Conservation (phyloP, 352 stramenopile species). For the Elongisporangium anandrum region DNA sequence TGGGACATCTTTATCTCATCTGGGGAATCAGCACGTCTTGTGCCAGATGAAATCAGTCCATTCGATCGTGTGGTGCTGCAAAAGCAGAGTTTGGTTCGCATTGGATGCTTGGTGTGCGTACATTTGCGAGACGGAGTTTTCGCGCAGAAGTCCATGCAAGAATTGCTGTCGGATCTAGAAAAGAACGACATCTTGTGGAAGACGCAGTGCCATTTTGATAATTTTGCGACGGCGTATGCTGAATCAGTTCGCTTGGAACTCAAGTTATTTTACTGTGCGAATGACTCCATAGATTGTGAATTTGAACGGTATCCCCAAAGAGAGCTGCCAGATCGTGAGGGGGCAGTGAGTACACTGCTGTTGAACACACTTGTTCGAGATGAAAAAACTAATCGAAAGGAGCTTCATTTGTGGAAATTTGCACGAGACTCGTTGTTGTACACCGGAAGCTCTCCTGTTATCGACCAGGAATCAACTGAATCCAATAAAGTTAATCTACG, state of each 20-base stretch:
- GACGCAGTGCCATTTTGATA: slow-evolving; percentile 9
- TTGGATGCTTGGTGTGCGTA: slow-evolving; percentile 3
- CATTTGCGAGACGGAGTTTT: slow-evolving; percentile 11
- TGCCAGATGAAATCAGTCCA: neutral
- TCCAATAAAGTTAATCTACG: too few species aligned
- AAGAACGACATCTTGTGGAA: slow-evolving; percentile 9
- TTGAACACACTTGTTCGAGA: neutral
- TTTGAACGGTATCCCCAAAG: neutral
- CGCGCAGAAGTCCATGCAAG: slow-evolving; percentile 17
- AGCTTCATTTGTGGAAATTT: slow-evolving; percentile 4
- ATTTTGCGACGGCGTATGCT: slow-evolving; percentile 6
- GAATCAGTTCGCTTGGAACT: slow-evolving; percentile 9
- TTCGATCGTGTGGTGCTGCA: slow-evolving; percentile 4
- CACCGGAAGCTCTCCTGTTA: too few species aligned
- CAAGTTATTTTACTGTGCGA: neutral
- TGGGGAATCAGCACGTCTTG: too few species aligned
- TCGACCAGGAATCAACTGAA: too few species aligned
- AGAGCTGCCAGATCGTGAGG: too few species aligned
- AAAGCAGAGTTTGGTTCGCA: slow-evolving; percentile 4
- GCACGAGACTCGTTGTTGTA: neutral
- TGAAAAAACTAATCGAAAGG: neutral
- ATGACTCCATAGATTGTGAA: slow-evolving; percentile 3
- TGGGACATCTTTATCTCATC: neutral
- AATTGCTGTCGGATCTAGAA: slow-evolving; percentile 14
- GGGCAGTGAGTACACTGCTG: neutral